Conservation (phyloP, 345 rosid species). For the Tarenaya hassleriana region DNA sequence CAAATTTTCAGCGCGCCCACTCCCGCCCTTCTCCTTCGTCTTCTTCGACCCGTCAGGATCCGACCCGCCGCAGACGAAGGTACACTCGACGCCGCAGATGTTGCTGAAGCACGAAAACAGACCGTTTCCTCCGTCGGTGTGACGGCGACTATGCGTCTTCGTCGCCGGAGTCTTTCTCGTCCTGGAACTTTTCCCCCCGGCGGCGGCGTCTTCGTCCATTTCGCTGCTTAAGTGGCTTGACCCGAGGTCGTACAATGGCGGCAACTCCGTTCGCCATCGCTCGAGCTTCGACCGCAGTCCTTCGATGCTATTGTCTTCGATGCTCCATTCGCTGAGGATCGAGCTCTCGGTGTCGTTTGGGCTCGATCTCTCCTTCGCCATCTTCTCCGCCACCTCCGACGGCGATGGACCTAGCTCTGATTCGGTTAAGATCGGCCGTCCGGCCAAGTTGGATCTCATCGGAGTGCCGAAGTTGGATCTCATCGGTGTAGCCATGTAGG, state of each 20-base stretch:
- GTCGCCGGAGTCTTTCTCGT: constrained; percentile 13
- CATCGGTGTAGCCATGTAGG: constrained; percentile 24
- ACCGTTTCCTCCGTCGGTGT: constrained; percentile 32
- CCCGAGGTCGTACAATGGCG: constrained; percentile 49
- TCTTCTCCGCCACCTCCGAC: constrained; percentile 65
- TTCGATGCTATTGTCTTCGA: constrained; percentile 51
- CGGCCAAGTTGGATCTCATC: constrained; percentile 20
- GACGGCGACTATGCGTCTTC: constrained; percentile 29
- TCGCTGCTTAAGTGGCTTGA: constrained; percentile 29
- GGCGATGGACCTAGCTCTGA: constrained; percentile 81
- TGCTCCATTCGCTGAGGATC: constrained; percentile 42
- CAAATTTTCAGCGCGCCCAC: constrained; percentile 14
- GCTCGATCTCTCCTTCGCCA: constrained; percentile 32
- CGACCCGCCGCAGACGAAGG: constrained; percentile 53
- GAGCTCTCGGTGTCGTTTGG: constrained; percentile 44
- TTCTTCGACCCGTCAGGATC: not conserved
- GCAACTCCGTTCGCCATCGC: constrained; percentile 72
- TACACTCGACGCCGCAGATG: constrained; percentile 60
- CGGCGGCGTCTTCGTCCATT: not conserved
- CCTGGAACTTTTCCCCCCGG: constrained; percentile 21
- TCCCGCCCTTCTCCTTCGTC: constrained; percentile 11
- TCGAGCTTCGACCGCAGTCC: constrained; percentile 74
- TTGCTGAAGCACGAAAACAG: constrained; percentile 64
- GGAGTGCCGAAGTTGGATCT: constrained; percentile 26
- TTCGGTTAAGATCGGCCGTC: constrained; percentile 36